Evolutionary conservation across 345 rosid genomes (phyloP), one percentile per base, ranked within the genome.

Genomic region (Erucastrum elatum): DNA sequence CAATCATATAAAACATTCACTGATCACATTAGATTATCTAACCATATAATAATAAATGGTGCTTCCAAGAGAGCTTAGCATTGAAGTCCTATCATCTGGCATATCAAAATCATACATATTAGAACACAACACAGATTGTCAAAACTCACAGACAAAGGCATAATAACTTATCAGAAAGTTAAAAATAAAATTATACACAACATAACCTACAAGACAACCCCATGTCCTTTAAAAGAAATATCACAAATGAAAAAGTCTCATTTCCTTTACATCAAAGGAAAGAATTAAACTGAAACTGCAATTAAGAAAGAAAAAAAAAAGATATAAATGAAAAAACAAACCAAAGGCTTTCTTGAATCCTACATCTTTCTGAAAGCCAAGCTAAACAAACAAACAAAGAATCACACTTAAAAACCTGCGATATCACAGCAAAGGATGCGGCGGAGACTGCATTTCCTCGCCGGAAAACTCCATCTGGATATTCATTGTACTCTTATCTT

Each of bases 401-500:
- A 68, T 8, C 65, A 62, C 75, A 63, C 21, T 51, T 51, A 10
- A 34, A 44, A 74, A 55, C 31, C 56, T 8, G 63, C 56, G 2
- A 4, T 46, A 68, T 74, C 76, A 75, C 11, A 55, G 56, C 75
- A 68, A 17, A 3, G 68, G 56, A 66, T 3, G 78, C 26, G 63
- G 16, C 64, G 74, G 82, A 59, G 68, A 21, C 6, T 46, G 66
- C 77, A 35, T 51, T 26, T 62, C 82, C 21, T 79, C 53, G 13
- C 71, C 78, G 51, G 77, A 3, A 46, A 66, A 51, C 0, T 58
- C 73, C 76, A 80, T 49, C 56, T 71, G 58, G 11, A 81, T 77
- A 51, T 73, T 72, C 66, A 72, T 71, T 29, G 76, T 70, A 41
- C 83, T 75, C 58, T 85, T 85, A 76, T 85, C 90, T 11, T 85